These are phyloP conservation scores for Rozella allomycis DNA, from an alignment of 371 early-diverging fungal genomes.

Conservation along the genomic window DNA sequence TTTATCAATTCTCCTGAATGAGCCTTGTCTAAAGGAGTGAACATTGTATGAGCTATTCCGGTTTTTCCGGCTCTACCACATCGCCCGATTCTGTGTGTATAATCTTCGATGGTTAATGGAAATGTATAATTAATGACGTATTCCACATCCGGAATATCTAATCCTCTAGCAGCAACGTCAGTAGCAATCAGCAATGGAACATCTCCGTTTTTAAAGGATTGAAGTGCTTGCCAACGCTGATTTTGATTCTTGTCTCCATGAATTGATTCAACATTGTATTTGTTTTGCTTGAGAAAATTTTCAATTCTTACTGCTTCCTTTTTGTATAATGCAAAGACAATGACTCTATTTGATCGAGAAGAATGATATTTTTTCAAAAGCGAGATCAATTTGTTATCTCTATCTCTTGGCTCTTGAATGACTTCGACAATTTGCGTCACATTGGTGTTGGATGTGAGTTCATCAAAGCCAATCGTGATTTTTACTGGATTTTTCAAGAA, in stretches of 20 bases:
- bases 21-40: constrained; percentile 78
- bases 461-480: constrained; percentile 78
- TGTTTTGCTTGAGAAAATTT: constrained; percentile 35
- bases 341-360: constrained; percentile 46
- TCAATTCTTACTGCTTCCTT: constrained; percentile 75
- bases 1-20: constrained; percentile 54
- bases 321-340: constrained; percentile 83
- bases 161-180: constrained; percentile 80
- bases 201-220: constrained; percentile 43
- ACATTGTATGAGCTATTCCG: constrained; percentile 81
- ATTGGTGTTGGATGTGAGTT: constrained; percentile 68
- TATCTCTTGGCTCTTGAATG: constrained; percentile 38
- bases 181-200: constrained; percentile 68
- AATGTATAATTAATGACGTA: constrained; percentile 95
- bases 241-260: constrained; percentile 62
- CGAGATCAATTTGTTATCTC: constrained; percentile 54
- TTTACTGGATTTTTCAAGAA: constrained; percentile 66
- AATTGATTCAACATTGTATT: constrained; percentile 60
- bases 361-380: constrained; percentile 60
- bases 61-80: constrained; percentile 85
- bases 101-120: constrained; percentile 86
- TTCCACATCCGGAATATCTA: constrained; percentile 87
- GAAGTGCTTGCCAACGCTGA: constrained; percentile 42
- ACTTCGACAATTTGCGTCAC: constrained; percentile 89
- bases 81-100: constrained; percentile 85